Conservation (phyloP, 495 filamentous ascomycete genomes). For the Xylaria venustula region DNA sequence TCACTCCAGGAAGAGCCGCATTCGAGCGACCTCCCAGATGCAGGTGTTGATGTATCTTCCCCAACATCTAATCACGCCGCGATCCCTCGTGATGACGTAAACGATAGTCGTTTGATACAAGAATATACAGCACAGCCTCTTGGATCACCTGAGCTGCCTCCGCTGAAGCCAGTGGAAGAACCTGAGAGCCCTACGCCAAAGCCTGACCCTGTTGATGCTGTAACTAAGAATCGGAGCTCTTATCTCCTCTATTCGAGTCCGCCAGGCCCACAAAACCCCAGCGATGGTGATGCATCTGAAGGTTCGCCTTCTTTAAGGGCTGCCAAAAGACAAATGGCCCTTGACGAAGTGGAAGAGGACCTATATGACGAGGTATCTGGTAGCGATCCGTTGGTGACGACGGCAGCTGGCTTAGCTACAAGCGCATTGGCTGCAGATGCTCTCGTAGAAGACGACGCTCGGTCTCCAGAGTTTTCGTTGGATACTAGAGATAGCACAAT, state of each 20-base stretch:
- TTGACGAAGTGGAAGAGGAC: conserved; percentile 1
- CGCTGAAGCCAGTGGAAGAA: conserved; percentile 9
- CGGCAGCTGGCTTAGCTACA: background rate
- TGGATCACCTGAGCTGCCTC: conserved; percentile 10
- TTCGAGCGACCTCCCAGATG: conserved; percentile 1
- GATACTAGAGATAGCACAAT: background rate
- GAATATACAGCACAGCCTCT: background rate
- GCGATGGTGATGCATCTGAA: conserved; percentile 18
- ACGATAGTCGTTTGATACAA: background rate
- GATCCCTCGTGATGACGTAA: background rate
- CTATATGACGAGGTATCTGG: background rate
- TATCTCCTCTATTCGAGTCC: conserved; percentile 33
- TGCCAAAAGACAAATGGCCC: background rate
- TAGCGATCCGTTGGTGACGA: background rate
- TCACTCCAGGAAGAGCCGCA: conserved; percentile 20
- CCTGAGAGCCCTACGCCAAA: conserved; percentile 9
- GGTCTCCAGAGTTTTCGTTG: conserved; percentile 1
- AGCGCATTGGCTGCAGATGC: conserved; percentile 18
- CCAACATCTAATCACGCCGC: conserved; percentile 1
- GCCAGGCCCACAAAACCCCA: conserved; percentile 20
- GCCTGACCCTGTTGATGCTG: conserved; percentile 22
- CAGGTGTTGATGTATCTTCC: conserved; percentile 8
- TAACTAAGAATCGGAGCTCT: conserved; percentile 29
- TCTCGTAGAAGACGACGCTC: conserved; percentile 1
- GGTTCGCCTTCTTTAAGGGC: conserved; percentile 9